Evolutionary conservation across 768 basidiomycete species (phyloP), one percentile per base, ranked within the genome.

Genomic region (Amanita pallidorosea): DNA sequence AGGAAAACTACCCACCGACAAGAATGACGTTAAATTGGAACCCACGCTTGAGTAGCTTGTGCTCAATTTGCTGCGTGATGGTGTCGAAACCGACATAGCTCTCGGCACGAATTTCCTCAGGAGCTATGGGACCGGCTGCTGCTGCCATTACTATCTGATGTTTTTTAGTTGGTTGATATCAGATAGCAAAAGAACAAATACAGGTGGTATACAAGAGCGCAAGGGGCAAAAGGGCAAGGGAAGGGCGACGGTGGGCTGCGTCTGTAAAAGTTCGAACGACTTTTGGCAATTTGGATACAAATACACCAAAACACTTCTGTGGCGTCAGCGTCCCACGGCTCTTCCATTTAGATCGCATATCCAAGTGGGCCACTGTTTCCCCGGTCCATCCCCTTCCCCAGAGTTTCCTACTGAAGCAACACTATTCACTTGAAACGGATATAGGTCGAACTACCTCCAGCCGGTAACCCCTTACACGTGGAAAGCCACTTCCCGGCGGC

Each of bases 11-110:
- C 43, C 61, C 58, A 94, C 94, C 95, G 60, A 86, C 95, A 55
- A 91, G 87, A 63, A 98, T 97, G 54, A 96, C 88, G 63, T 97
- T 98, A 81, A 98, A 98, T 75, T 97, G 91, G 77, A 98, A 98
- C 54, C 95, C 95, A 56, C 95, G 83, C 73, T 97, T 97, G 72
- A 98, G 80, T 57, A 97, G 85, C 79, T 97, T 97, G 79, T 94
- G 88, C 76, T 99, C 95, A 60, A 97, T 97, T 70, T 97, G 95
- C 62, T 83, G 81, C 53, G 93, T 95, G 67, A 98, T 96, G 57
- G 87, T 83, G 77, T 98, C 94, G 73, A 98, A 98, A 63, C 94
- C 94, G 67, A 98, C 94, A 66, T 97, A 95, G 43, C 88, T 83
- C 55, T 87, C 77, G 29, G 93, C 92, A 59, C 86, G 83, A 60